Base-by-base conservation (phyloP, 2,329 filamentous ascomycete genomes). In the Epichloe uncinata region DNA sequence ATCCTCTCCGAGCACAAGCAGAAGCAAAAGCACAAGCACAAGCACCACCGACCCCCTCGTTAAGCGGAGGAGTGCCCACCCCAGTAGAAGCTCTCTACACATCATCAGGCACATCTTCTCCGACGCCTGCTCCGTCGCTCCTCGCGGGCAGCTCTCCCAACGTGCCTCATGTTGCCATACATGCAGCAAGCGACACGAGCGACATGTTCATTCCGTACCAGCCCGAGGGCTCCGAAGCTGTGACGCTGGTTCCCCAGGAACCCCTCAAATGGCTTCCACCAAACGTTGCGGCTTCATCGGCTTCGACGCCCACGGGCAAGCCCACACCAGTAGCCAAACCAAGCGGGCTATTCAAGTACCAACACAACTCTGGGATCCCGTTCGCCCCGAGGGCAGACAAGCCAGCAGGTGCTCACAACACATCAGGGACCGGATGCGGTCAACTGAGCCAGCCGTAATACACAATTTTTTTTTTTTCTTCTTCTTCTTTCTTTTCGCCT, bases 171-270 rank as follows among this genome's bases (percentile, higher is more conserved):
- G 59, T 61, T 7, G 52, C 59, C 5, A 49, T 61, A n/a, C 58
- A 63, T 26, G 50, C 57, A 15, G 56, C 54, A 37, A 54, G 51
- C 22, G 59, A 63, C 41, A 42, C 49, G 3, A 46, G 54, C 2
- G 69, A 74, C 47, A 57, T 73, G 20, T 80, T 80, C 53, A 66
- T 80, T 22, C 69, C 69, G 0, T 79, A 79, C 53, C 73, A 79
- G 52, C 75, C 77, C 0, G 70, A 76, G n/a, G 77, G 76, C 0
- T 72, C 74, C 1, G 53, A 64, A 0, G 67, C n/a, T 0, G 59
- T 63, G 4, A 47, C 69, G 1, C 53, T 71, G 15, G 56, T 63
- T 6, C 63, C 63, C 34, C 60, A 66, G 30, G 69, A 71, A 53
- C 62, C 68, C 4, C 61, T 78, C 48, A 69, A 69, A 48, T 79